Base-by-base conservation (phyloP, 1,284 basidiomycete genomes). In the Boletus sp. region DNA sequence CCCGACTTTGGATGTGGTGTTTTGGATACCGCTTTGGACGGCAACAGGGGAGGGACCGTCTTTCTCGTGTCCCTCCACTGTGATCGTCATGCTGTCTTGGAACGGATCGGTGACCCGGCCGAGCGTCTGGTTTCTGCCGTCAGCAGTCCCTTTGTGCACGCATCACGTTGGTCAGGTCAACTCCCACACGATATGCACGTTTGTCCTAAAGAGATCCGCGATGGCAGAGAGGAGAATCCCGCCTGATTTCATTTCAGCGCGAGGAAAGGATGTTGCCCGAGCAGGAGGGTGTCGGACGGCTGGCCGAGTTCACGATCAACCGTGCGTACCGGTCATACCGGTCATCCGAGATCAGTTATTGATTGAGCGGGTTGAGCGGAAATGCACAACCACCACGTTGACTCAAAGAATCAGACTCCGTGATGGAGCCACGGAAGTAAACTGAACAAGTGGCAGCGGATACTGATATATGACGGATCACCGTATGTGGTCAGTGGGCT, bases 321-420 rank as follows among this genome's bases (percentile, higher is more conserved):
- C 41, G 38, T 36, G 48, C 19, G 20, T 33, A 37, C 37, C 39
- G 42, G 41, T 38, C 34, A 45, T 52, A 41, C 49, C 42, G 40
- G 50, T 17, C 41, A 40, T 39, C 39, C 30, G n/a, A 33, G 20
- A 36, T 52, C 33, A 36, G 6, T 39, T 13, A 23, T 36, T 27
- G 42, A 36, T 46, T 26, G 8, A 25, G 23, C 46, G 38, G 42
- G 34, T 46, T 26, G 8, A 25, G 23, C 46, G 38, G 44, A 47
- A 46, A 52, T 52, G 23, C 34, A 35, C 22, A 8, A 42, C 82
- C 62, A 8, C 72, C 71, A 48, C 35, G 23, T 27, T 43, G 19
- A 27, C n/a, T 17, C 41, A 19, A 26, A 19, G 4, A 2, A 25
- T n/a, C 27, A 32, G 10, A 20, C n/a, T 49, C 17, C 8, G 29